Evolutionary conservation across 2,329 filamentous ascomycete genomes (phyloP).

Genomic region (Graphilbum sp.): DNA sequence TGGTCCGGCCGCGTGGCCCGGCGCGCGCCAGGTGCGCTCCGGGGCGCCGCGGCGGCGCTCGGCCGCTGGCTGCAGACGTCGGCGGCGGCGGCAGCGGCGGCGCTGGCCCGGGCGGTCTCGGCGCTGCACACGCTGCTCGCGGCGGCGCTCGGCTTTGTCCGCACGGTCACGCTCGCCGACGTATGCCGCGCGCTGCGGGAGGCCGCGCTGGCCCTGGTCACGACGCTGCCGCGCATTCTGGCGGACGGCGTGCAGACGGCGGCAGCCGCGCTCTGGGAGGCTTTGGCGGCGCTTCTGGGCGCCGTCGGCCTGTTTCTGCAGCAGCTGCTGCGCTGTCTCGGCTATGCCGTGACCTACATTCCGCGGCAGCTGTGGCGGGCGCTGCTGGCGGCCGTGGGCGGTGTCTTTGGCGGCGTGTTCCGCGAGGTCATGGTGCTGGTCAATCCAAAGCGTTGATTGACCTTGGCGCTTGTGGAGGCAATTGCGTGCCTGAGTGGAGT

Average conservation of each 20-base stretch:
- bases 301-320: constrained; percentile 13
- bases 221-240: constrained; percentile 13
- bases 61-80: constrained; percentile 5
- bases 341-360: neutral
- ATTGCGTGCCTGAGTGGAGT: no score
- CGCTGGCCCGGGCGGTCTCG: constrained; percentile 14
- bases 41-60: neutral
- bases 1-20: constrained; percentile 6
- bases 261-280: constrained; percentile 10
- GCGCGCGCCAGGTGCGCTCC: neutral
- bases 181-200: constrained; percentile 19
- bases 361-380: constrained; percentile 2
- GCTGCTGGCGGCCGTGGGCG: constrained; percentile 1
- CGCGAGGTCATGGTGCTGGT: constrained; percentile 3
- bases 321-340: neutral
- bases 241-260: constrained; percentile 12
- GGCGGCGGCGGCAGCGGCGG: constrained; percentile 13
- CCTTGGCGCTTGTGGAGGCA: no score
- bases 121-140: constrained; percentile 19
- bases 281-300: constrained; percentile 17
- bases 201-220: constrained; percentile 12
- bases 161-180: constrained; percentile 20
- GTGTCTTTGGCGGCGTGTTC: neutral
- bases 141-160: constrained; percentile 19
- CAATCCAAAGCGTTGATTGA: constrained; percentile 2